Percentiles rank a stretch among this genome's conserved stretches.
phyloP scores from a whole-genome alignment of 352 stramenopile genomes.

The Globisporangium iwayamae region DNA sequence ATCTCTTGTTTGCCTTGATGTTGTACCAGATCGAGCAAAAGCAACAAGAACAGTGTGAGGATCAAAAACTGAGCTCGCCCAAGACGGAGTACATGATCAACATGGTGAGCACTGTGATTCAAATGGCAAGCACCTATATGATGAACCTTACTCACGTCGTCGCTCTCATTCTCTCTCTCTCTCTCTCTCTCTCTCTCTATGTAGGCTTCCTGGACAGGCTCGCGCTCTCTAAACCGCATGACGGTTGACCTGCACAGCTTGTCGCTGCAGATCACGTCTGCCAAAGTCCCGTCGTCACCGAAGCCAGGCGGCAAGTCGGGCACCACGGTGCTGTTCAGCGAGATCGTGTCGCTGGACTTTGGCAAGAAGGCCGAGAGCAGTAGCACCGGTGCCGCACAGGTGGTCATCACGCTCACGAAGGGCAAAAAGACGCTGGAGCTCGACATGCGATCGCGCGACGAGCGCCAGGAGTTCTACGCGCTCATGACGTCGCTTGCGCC shows the following conservation, averaged over 20 bases:
- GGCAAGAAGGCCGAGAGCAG: conserved; percentile 13
- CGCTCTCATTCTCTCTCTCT: neutral
- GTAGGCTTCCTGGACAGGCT: conserved; percentile 43
- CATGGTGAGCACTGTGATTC: conserved; percentile 26
- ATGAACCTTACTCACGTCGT: neutral
- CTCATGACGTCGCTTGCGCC: conserved; percentile 18
- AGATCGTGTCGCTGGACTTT: conserved; percentile 39
- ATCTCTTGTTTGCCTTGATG: neutral
- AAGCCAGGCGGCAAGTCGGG: conserved; percentile 25
- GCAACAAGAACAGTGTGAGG: neutral
- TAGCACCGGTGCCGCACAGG: neutral
- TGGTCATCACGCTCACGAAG: conserved; percentile 19
- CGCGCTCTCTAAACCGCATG: conserved; percentile 34
- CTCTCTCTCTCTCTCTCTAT: neutral
- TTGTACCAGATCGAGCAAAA: conserved; percentile 1
- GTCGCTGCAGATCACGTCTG: conserved; percentile 23
- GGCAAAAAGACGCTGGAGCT: conserved; percentile 35
- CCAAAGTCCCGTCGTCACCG: conserved; percentile 28
- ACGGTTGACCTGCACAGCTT: conserved; percentile 23
- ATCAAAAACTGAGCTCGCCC: conserved; percentile 3
- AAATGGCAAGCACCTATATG: neutral
- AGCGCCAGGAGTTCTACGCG: conserved; percentile 29
- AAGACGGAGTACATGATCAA: conserved; percentile 42
- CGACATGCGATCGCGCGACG: conserved; percentile 38
- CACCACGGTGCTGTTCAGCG: conserved; percentile 22